Evolutionary conservation across 164 flowering plant genomes (phyloP).

Genomic region (Vitis cinerea): DNA sequence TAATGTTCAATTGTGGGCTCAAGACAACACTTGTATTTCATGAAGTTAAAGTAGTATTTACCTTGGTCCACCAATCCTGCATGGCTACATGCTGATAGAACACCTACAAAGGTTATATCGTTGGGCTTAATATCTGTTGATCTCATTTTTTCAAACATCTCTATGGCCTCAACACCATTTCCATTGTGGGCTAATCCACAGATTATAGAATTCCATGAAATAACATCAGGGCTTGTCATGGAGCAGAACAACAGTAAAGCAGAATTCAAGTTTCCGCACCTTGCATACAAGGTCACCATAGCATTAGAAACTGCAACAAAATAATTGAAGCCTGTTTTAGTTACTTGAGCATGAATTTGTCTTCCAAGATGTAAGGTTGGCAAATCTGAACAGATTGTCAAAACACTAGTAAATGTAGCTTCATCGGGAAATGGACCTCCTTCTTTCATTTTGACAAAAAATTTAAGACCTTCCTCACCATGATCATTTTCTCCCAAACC

Average conservation of each 20-base stretch:
- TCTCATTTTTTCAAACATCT: constrained; percentile 52
- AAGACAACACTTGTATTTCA: constrained; percentile 50
- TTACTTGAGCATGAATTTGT: constrained; percentile 47
- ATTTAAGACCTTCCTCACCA: constrained; percentile 55
- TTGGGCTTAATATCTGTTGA: constrained; percentile 39
- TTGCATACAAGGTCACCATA: constrained; percentile 55
- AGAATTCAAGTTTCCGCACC: constrained; percentile 58
- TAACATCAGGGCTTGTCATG: constrained; percentile 43
- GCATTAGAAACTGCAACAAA: constrained; percentile 58
- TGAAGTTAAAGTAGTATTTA: constrained; percentile 40
- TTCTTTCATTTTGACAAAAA: constrained; percentile 48
- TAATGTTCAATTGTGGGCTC: constrained; percentile 55
- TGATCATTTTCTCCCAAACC: constrained; percentile 59
- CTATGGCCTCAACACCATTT: constrained; percentile 44
- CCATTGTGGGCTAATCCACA: constrained; percentile 69
- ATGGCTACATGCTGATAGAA: constrained; percentile 64
- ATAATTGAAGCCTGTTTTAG: constrained; percentile 37
- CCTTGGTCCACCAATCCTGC: constrained; percentile 60
- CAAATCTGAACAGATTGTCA: constrained; percentile 53
- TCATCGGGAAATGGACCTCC: constrained; percentile 37
- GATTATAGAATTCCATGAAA: constrained; percentile 75
- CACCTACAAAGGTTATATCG: constrained; percentile 58
- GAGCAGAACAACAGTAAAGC: constrained; percentile 42
- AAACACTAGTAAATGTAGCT: constrained; percentile 57
- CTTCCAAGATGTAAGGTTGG: constrained; percentile 51